Evolutionary conservation across 257 asterid genomes (phyloP), one percentile per base, ranked within the genome.

Genomic region (Salvia splendens): DNA sequence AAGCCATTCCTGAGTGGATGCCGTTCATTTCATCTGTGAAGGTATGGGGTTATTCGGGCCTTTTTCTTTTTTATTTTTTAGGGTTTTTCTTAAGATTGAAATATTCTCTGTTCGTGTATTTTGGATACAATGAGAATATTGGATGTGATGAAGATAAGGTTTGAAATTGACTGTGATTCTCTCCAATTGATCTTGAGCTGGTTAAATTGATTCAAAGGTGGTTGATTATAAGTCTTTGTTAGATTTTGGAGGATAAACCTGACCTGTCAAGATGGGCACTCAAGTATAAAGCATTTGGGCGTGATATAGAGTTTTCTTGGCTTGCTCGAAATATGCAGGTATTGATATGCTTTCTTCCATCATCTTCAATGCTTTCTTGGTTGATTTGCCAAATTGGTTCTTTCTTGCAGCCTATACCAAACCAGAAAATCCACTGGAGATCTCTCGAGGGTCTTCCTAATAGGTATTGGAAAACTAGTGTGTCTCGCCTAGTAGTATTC

Each of bases 271-370:
- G 95, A 69, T 93, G 96, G 98, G 83, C 92, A 3, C 84, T 93
- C 59, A 89, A 89, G 80, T 93, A 93, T 79, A 69, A 85, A 42
- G 98, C 98, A 68, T 93, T 93, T 71, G 98, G 98, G 51, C 94
- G 57, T 10, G 82, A 89, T 76, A 90, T 93, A 14, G 87, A 88
- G 51, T 93, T 74, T 67, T 86, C 98, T 63, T 93, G 98, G 98
- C 96, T 93, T 69, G 89, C 98, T 69, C 85, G 93, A 73, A 89
- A 93, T 72, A 81, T 93, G 98, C 97, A 89, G 95, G 98, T 87
- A 64, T 35, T 24, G 2, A 24, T 38, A 15, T n/a, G n/a, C n/a
- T n/a, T n/a, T n/a, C n/a, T 33, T 30, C 59, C 11, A 12, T 35
- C 4, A 10, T 54, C 57, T 47, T 43, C 33, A 35, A 5, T 33